Percentiles rank a stretch among this genome's conserved stretches.
Evolutionary conservation across 2,329 filamentous ascomycete species (phyloP).

Genomic region (Diplocarpon mali): DNA sequence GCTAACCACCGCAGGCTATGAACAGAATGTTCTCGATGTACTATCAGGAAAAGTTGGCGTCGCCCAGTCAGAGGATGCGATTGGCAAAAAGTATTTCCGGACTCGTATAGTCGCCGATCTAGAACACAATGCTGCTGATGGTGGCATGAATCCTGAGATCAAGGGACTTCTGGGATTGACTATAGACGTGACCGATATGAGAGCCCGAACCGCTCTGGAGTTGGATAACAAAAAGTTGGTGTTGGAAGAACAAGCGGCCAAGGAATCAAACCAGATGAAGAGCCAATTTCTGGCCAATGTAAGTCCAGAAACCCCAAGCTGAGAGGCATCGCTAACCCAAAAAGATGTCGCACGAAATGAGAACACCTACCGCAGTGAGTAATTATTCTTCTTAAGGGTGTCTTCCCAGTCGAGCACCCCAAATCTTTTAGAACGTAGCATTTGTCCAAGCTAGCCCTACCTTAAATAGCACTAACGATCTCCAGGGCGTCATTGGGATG

Average conservation of each 20-base stretch:
- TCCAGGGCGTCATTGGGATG: conserved; percentile 21
- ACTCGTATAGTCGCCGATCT: conserved; percentile 18
- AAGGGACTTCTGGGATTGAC: conserved; percentile 19
- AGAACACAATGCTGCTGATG: conserved; percentile 15
- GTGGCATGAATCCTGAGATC: conserved; percentile 12
- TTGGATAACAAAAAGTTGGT: conserved; percentile 17
- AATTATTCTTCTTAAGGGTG: background rate
- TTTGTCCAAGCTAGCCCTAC: background rate
- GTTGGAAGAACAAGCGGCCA: conserved; percentile 19
- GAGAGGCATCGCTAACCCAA: background rate
- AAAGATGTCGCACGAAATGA: conserved; percentile 22
- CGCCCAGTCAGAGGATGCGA: conserved; percentile 15
- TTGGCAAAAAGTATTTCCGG: conserved; percentile 13
- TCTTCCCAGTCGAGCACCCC: no score
- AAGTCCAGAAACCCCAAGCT: background rate
- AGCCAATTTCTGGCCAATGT: conserved; percentile 22
- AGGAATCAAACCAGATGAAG: conserved; percentile 19
- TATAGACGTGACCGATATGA: conserved; percentile 21
- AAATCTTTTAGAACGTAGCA: no score
- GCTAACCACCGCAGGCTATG: conserved; percentile 7
- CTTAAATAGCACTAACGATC: background rate
- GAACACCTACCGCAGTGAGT: conserved; percentile 20
- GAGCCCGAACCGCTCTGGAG: conserved; percentile 14
- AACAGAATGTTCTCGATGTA: conserved; percentile 14
- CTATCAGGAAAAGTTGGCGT: conserved; percentile 14